These are phyloP conservation scores for Aspergillus olivimuriae DNA, from an alignment of 495 filamentous ascomycete genomes.

Conservation along the genomic window DNA sequence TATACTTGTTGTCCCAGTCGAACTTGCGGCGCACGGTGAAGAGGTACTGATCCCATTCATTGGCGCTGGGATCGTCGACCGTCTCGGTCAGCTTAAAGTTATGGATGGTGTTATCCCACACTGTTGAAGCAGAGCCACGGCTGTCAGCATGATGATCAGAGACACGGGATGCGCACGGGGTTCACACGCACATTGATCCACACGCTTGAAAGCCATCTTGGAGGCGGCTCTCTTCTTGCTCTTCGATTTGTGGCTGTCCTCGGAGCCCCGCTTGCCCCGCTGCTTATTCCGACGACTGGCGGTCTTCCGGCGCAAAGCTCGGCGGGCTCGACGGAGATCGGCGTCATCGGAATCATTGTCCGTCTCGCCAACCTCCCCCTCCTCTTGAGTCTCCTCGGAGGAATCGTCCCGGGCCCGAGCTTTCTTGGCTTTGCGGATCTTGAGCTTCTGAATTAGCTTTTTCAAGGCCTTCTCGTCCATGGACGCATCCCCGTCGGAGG, in stretches of 20 bases:
- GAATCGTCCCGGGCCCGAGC: conserved; percentile 23
- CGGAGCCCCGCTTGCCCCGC: conserved; percentile 13
- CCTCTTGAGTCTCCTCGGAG: conserved; percentile 20
- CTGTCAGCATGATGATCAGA: not conserved
- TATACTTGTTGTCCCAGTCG: conserved; percentile 82
- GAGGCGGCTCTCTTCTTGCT: conserved; percentile 46
- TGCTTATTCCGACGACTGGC: conserved; percentile 13
- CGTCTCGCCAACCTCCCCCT: conserved; percentile 15
- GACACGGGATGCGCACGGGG: not conserved
- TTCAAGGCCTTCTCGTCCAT: conserved; percentile 37
- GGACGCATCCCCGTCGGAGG: conserved; percentile 18
- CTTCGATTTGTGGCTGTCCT: conserved; percentile 19
- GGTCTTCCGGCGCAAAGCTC: conserved; percentile 15
- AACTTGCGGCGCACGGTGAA: conserved; percentile 85
- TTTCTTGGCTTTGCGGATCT: conserved; percentile 37
- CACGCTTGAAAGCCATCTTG: conserved; percentile 76
- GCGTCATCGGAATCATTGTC: conserved; percentile 16
- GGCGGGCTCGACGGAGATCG: conserved; percentile 13
- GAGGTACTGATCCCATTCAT: conserved; percentile 78
- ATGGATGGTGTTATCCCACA: conserved; percentile 74
- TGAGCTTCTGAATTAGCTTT: conserved; percentile 44
- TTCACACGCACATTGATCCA: conserved; percentile 68
- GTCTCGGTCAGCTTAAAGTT: conserved; percentile 81
- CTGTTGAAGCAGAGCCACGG: conserved; percentile 15
- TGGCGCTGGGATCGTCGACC: conserved; percentile 59